Evolutionary conservation across 2,329 filamentous ascomycete genomes (phyloP).

Genomic region (Lasiodiplodia hormozganensis): DNA sequence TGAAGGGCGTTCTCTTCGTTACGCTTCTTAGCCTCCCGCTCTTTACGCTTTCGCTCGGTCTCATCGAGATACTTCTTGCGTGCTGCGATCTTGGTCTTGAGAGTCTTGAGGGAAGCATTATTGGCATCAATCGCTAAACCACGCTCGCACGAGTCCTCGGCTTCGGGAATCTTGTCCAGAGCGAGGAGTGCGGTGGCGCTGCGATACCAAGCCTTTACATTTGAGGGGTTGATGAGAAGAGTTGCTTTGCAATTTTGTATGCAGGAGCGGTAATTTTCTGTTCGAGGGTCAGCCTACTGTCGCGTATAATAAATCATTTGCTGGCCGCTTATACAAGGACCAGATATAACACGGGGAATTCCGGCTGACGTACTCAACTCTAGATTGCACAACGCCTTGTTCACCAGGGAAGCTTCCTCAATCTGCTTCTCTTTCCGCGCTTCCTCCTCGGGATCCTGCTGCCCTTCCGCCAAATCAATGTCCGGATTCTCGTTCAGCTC

Average conservation of each 20-base stretch:
- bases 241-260: constrained; percentile 84
- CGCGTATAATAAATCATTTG: neutral
- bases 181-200: constrained; percentile 78
- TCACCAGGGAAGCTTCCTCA: constrained; percentile 80
- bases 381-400: constrained; percentile 89
- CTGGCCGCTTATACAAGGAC: neutral
- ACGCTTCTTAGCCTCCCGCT: constrained; percentile 62
- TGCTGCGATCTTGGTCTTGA: constrained; percentile 69
- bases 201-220: constrained; percentile 91
- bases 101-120: constrained; percentile 70
- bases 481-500: constrained; percentile 55
- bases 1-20: constrained; percentile 62
- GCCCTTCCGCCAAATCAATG: constrained; percentile 51
- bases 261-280: constrained; percentile 85
- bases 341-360: neutral
- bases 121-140: constrained; percentile 75
- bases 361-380: constrained; percentile 68
- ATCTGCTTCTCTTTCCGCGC: constrained; percentile 66
- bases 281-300: constrained; percentile 7
- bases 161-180: constrained; percentile 79
- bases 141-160: constrained; percentile 76
- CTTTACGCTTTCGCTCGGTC: constrained; percentile 62
- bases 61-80: constrained; percentile 64
- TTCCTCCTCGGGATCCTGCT: constrained; percentile 64
- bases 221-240: constrained; percentile 77